Evolutionary conservation across 2,329 filamentous ascomycete species (phyloP), one percentile per base, ranked within the genome.

Genomic region (Aspergillus calidoustus): DNA sequence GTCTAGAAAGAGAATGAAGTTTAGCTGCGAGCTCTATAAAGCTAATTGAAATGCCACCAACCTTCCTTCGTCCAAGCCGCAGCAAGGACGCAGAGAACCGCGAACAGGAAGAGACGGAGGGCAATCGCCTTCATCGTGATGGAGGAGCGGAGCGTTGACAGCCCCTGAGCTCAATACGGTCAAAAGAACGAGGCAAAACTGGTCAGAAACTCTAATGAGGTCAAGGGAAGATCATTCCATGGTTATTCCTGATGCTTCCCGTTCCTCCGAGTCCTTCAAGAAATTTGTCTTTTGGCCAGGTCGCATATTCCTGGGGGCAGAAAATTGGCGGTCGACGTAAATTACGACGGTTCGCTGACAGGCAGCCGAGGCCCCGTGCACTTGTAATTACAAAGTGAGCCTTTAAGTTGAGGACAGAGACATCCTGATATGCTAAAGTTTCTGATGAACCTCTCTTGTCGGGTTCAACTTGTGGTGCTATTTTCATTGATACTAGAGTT

Each of bases 1-100:
- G 80, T 99, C 95, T 96, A 64, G 47, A 41, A 15, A 46, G 30
- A 54, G 38, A 62, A 25, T 31, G 51, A 54, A 57, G 43, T 46
- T 43, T 22, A 31, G 19, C 9, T 7, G n/a, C 44, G 7, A 43
- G n/a, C 2, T 22, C 31, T 38, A 49, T 25, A 48, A 57, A 15
- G 28, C 30, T 17, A 59, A 50, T 50, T 57, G 54, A 23, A 13
- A 47, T 54, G 19, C 76, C 82, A 69, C 79, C n/a, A 38, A 91
- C 91, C 91, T 85, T 96, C 92, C 79, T 95, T 95, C 60, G 87
- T 88, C 92, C 93, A 97, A 51, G 91, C 91, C 54, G 88, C 86
- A 62, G 86, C 86, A 64, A 93, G 78, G 44, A 87, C 86, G 67
- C 92, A 79, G 69, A 90, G 79, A 80, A 87, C 86, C 77, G 91